Conservation (phyloP, 345 rosid genomes). For the Heritiera fomes region DNA sequence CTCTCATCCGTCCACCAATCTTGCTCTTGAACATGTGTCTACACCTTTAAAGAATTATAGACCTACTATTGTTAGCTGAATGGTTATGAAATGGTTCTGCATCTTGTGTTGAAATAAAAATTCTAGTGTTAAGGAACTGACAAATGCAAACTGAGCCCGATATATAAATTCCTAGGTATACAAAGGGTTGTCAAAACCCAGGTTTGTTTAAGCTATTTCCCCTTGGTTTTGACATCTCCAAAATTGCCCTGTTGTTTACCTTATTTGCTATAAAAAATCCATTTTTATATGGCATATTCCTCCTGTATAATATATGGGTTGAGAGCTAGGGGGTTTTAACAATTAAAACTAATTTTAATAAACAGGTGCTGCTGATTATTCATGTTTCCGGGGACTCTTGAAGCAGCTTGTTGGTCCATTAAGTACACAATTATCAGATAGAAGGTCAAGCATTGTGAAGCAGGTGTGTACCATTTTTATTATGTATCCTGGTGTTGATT, state of each 20-base stretch:
- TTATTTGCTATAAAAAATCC: constrained; percentile 4
- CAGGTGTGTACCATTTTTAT: constrained; percentile 54
- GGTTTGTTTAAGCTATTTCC: not conserved
- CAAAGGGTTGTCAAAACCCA: not conserved
- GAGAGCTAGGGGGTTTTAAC: not conserved
- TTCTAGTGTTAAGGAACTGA: not conserved
- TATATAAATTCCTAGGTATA: not conserved
- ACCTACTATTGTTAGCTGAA: constrained; percentile 7
- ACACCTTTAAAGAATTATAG: not conserved
- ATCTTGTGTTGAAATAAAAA: not conserved
- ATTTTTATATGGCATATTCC: not conserved
- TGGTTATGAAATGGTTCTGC: not conserved
- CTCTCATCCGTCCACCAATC: not conserved
- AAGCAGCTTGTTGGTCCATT: constrained; percentile 92
- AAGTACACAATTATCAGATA: constrained; percentile 81
- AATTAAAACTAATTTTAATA: not conserved
- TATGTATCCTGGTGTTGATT: not conserved
- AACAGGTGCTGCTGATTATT: constrained; percentile 84
- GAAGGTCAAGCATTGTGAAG: constrained; percentile 95
- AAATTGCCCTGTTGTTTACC: not conserved
- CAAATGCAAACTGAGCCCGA: not conserved
- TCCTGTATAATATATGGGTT: not conserved
- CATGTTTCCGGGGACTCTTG: constrained; percentile 84
- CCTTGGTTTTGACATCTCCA: not conserved
- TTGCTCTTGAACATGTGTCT: not conserved